Evolutionary conservation across 176 grass and related monocot species (phyloP).

Genomic region (Aegilops tauschii): DNA sequence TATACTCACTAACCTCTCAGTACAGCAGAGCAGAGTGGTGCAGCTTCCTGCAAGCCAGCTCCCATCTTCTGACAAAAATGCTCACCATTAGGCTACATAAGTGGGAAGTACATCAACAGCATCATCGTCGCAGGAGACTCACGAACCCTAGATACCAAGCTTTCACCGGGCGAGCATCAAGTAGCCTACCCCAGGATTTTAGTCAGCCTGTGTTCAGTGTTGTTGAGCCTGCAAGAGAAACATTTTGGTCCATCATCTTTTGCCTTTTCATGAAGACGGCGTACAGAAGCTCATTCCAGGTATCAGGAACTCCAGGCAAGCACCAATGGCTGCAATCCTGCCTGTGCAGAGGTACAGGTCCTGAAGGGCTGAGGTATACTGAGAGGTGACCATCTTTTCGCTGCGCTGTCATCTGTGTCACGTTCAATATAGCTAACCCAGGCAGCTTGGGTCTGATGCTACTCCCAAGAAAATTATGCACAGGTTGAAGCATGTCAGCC

Average conservation of each 20-base stretch:
- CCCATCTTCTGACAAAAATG: conserved; percentile 26
- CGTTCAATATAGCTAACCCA: conserved; percentile 62
- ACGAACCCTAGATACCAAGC: not conserved
- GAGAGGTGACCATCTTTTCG: conserved; percentile 87
- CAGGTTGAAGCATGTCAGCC: conserved; percentile 58
- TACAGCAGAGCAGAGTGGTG: conserved; percentile 3
- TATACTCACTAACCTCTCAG: not conserved
- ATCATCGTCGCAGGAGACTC: not conserved
- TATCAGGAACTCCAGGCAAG: conserved; percentile 89
- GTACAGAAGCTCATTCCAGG: conserved; percentile 90
- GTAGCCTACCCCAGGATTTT: not conserved
- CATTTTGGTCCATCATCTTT: conserved; percentile 10
- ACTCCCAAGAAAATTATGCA: conserved; percentile 43
- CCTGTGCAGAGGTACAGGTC: conserved; percentile 49
- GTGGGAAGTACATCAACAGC: not conserved
- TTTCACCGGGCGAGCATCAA: not conserved
- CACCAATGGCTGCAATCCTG: conserved; percentile 99
- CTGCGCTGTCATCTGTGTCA: conserved; percentile 75
- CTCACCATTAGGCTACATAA: not conserved
- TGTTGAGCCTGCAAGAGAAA: not conserved
- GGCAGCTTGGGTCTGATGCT: conserved; percentile 27
- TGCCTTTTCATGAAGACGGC: conserved; percentile 55
- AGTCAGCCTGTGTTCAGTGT: conserved; percentile 16
- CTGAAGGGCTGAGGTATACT: conserved; percentile 55
- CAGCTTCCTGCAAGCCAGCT: conserved; percentile 33